Evolutionary conservation across 148 eudicot genomes (phyloP), one percentile per base, ranked within the genome.

Genomic region (Suaeda aralocaspica): DNA sequence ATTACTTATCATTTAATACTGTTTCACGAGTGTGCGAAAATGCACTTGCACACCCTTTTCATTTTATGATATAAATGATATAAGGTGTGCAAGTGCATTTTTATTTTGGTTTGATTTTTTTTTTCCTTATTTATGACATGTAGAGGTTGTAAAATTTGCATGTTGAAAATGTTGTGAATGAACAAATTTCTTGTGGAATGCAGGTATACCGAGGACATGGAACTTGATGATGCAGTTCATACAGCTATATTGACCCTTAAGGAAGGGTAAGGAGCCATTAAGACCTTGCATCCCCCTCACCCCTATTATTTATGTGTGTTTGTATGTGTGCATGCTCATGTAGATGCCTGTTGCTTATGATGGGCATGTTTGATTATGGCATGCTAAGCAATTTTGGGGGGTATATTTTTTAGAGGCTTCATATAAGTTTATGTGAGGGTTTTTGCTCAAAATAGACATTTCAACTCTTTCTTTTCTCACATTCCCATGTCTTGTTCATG

Each of bases 151-250:
- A 22, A 34, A 4, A 52, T 19, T 36, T 28, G 14, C 36, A 11
- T 57, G 26, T 24, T 21, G 21, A 44, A n/a, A 50, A 26, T 42
- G 25, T 31, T 28, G 42, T 66, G 3, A 59, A 45, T 59, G 72
- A 55, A 66, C 52, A 66, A 19, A 56, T 41, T 41, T 12, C 51
- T 24, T 39, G 7, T 30, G 68, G 65, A 46, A 53, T 82, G 73
- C 82, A 94, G 99, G 87, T 94, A 94, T 73, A 86, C 96, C 16
- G 99, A 94, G 67, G 99, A 94, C 73, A 91, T 91, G 96, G 99
- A 94, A 77, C 99, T 94, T 41, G 97, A 94, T 66, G 99, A 94
- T 84, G 99, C 99, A 75, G 88, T 94, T 70, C 99, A 94, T 86
- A 94, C 97, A 6, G 97, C 99, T 49, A 91, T 94, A 70, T 76